Base-by-base conservation (phyloP, 345 rosid species). In the Melastoma malabathricum region DNA sequence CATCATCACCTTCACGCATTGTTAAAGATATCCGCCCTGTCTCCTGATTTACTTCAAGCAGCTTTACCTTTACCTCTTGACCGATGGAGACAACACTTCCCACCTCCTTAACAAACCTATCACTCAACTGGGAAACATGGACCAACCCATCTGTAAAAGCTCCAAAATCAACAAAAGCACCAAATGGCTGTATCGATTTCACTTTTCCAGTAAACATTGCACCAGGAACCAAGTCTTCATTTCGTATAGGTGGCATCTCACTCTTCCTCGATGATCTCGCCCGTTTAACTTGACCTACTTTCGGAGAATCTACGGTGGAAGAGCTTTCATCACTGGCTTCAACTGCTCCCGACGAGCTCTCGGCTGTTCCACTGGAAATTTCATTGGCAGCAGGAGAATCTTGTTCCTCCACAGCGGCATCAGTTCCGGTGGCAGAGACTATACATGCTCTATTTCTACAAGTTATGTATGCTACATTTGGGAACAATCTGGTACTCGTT, bases 81-180 rank as follows among this genome's bases (percentile, higher is more conserved):
- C 94, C 98, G 60, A 90, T 61, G 13, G 98, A 68, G 56, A 90
- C 96, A 52, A 86, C 62, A 68, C 62, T 69, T 15, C 74, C 76
- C 48, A 84, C 94, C 73, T 90, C 98, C 73, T 84, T 80, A 47
- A 90, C 89, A 61, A 76, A 90, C 69, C 59, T 69, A 53, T 80
- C 79, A 49, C 94, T 86, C 75, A 90, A 51, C 69, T 64, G 74
- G 50, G 96, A 90, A 57, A 86, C 98, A 71, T 82, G 98, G 10
- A 84, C 96, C 59, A 86, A 63, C 31, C 98, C 94, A 61, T 86
- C 92, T 46, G 94, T 81, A 70, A 84, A 90, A 39, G 98, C 92
- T 60, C 98, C 96, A 54, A 86, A 78, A 65, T 75, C 79, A 51
- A 86, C 72, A 46, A 90, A 84, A 50, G 98, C 92, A 52, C 94